Evolutionary conservation across 768 basidiomycete genomes (phyloP), one percentile per base, ranked within the genome.

Genomic region (Terana coerulea): DNA sequence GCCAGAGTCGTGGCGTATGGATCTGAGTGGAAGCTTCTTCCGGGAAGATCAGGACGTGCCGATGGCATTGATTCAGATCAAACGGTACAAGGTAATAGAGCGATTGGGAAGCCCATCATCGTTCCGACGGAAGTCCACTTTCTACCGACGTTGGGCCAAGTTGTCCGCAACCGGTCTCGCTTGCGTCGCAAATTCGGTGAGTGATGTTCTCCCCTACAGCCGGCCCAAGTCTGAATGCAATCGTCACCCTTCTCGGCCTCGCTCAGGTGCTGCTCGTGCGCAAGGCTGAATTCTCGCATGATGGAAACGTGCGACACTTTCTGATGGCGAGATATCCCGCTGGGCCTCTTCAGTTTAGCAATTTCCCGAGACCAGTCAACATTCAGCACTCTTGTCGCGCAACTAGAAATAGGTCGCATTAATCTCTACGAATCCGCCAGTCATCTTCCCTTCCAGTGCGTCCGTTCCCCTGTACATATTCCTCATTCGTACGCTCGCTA

Each of bases 321-420:
- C 45, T 46, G 45, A 46, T 46, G 19, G 45, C 29, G 10, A 22
- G 19, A 5, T 8, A 12, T 46, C 19, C 8, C 8, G 9, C 29
- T 46, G 19, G 28, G 17, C 31, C 45, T 46, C 26, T 24, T 44
- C 22, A 44, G 31, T 29, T 30, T 44, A 24, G 43, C 28, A 21
- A 12, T 21, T 46, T 19, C 45, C 29, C 21, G 19, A 21, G 45
- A 7, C 17, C 30, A 33, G 45, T 33, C 42, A n/a, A 17, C 26
- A 17, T n/a, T n/a, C n/a, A 39, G 37, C 37, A 19, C 37, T 9
- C 17, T 22, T 12, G 30, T 22, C 24, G 11, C 14, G 10, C 45
- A 21, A 30, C 30, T 46, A 46, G 45, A 46, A 46, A 46, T 30
- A 46, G n/a, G 14, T 29, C 45, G 17, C 28, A 34, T n/a, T n/a